Evolutionary conservation across 2,329 filamentous ascomycete genomes (phyloP).

Genomic region (Dactylellina parvicollis): DNA sequence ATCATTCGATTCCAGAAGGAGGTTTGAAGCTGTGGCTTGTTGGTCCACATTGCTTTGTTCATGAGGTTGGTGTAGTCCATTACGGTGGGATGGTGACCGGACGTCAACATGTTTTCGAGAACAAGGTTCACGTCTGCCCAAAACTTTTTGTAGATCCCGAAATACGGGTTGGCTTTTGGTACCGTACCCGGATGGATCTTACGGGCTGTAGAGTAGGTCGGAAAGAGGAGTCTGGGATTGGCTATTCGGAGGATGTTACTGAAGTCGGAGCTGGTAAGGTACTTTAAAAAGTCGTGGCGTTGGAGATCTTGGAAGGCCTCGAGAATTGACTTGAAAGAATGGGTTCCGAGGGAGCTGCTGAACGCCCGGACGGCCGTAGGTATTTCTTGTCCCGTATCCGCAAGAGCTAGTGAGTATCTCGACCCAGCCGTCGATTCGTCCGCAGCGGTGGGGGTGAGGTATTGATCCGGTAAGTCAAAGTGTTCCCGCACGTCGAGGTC

Average conservation of each 20-base stretch:
- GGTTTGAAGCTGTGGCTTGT: constrained; percentile 3
- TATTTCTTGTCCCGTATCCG: neutral
- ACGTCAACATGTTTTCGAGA: constrained; percentile 30
- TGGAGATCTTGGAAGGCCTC: constrained; percentile 41
- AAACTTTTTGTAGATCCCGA: constrained; percentile 16
- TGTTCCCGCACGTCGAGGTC: constrained; percentile 44
- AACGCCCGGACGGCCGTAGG: constrained; percentile 36
- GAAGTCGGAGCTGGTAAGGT: constrained; percentile 39
- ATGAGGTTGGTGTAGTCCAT: constrained; percentile 52
- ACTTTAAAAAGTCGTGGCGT: constrained; percentile 16
- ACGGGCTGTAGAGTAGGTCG: constrained; percentile 30
- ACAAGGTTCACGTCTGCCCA: constrained; percentile 43
- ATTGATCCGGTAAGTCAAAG: constrained; percentile 37
- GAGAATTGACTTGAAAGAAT: constrained; percentile 24
- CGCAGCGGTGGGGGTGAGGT: neutral
- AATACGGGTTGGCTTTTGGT: constrained; percentile 26
- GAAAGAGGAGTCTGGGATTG: constrained; percentile 35
- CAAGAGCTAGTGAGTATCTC: constrained; percentile 29
- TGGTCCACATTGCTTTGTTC: constrained; percentile 48
- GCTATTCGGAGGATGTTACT: constrained; percentile 41
- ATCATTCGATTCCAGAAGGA: constrained; percentile 43
- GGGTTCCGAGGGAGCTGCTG: constrained; percentile 10
- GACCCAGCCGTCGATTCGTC: constrained; percentile 8
- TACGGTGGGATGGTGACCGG: constrained; percentile 31
- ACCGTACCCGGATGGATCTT: constrained; percentile 29